Conservation (phyloP, 768 basidiomycete genomes). For the Tulasnella sp. region DNA sequence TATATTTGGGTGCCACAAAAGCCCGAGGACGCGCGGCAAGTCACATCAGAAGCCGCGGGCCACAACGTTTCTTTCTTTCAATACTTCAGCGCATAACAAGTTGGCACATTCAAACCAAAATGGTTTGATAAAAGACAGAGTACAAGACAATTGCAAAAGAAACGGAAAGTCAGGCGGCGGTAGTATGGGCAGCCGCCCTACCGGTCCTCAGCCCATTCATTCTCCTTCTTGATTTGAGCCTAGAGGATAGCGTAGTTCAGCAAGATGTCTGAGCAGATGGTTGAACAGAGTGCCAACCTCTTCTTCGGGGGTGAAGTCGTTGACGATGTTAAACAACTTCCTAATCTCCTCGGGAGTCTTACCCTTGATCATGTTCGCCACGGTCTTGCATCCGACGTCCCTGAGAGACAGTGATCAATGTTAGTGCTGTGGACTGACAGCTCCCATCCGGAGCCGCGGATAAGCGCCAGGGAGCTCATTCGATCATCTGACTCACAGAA, state of each 20-base stretch:
- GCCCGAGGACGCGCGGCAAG: no score
- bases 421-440: not conserved
- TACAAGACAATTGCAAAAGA: not conserved
- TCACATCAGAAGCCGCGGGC: no score
- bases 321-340: slow-evolving; percentile 94
- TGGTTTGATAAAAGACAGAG: no score
- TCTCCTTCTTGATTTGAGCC: slow-evolving; percentile 99
- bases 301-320: slow-evolving; percentile 98
- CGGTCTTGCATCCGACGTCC: slow-evolving; percentile 96
- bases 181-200: not conserved
- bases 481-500: slow-evolving; percentile 52
- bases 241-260: slow-evolving; percentile 25
- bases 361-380: slow-evolving; percentile 99
- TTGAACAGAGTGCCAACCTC: slow-evolving; percentile 46
- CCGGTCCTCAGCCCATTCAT: slow-evolving; percentile 38
- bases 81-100: no score
- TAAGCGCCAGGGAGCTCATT: not conserved
- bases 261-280: slow-evolving; percentile 8
- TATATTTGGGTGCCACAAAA: no score
- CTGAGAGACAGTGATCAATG: slow-evolving; percentile 31
- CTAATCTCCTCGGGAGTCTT: slow-evolving; percentile 99
- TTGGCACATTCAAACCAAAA: no score
- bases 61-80: no score
- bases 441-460: not conserved
- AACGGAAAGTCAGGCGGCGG: not conserved